phyloP scores from a whole-genome alignment of 2,329 filamentous ascomycete species.

The Epichloe uncinata region DNA sequence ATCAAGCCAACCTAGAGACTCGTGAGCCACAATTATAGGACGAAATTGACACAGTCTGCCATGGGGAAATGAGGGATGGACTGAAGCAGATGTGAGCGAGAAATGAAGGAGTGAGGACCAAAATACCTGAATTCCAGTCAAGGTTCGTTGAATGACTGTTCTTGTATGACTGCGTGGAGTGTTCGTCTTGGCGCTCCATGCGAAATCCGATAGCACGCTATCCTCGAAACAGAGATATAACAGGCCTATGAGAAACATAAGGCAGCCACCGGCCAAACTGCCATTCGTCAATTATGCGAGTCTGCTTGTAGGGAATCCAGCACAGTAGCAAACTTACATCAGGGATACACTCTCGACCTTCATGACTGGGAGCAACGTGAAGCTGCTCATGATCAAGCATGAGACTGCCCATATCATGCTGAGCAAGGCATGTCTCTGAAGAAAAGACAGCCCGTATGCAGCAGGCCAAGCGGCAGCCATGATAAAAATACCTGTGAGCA shows the following conservation, averaged over 20 bases:
- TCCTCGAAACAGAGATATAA: conserved; percentile 74
- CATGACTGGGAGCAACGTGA: conserved; percentile 77
- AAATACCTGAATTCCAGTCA: conserved; percentile 54
- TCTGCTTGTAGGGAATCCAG: not conserved
- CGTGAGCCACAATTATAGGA: not conserved
- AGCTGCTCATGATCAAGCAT: conserved; percentile 74
- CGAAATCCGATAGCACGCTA: conserved; percentile 29
- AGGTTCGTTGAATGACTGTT: conserved; percentile 35
- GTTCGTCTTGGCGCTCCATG: conserved; percentile 11
- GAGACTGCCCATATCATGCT: conserved; percentile 60
- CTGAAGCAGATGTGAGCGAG: not conserved
- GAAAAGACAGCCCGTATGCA: conserved; percentile 58
- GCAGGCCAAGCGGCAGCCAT: conserved; percentile 67
- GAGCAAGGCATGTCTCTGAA: conserved; percentile 51
- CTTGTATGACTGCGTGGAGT: conserved; percentile 18
- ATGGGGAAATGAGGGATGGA: conserved; percentile 5
- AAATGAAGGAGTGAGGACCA: not conserved
- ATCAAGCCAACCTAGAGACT: conserved; percentile 54
- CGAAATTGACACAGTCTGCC: not conserved
- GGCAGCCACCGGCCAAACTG: conserved; percentile 50
- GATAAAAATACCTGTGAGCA: conserved; percentile 71
- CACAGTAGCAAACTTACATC: conserved; percentile 42
- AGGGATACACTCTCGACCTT: conserved; percentile 66
- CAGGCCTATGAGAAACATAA: conserved; percentile 67
- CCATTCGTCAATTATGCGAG: conserved; percentile 6